Conservation (phyloP, 768 basidiomycete species). For the Phylloporus sp. region DNA sequence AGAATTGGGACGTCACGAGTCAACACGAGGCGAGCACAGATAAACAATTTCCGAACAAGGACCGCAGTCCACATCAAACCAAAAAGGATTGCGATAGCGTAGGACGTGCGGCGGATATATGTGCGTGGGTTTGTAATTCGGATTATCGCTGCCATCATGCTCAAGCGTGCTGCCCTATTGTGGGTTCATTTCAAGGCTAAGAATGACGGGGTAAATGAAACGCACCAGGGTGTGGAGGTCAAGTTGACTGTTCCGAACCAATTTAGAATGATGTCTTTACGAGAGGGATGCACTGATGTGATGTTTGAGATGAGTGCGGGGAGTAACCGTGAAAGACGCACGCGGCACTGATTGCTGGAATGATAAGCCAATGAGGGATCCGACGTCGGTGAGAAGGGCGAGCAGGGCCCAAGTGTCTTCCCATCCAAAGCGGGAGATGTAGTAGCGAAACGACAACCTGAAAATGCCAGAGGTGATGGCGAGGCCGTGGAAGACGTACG, state of each 20-base stretch:
- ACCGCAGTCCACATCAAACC: constrained; percentile 13
- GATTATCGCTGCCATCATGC: constrained; percentile 12
- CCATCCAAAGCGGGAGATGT: constrained; percentile 15
- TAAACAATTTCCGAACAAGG: constrained; percentile 2
- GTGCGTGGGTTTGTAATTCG: constrained; percentile 4
- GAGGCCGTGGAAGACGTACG: constrained; percentile 8
- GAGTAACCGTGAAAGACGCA: not conserved
- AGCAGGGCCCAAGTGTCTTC: constrained; percentile 15
- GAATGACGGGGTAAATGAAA: not conserved
- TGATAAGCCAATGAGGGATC: constrained; percentile 4
- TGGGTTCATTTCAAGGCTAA: not conserved
- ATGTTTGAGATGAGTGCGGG: too few species aligned
- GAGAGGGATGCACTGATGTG: not conserved
- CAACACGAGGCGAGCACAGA: not conserved
- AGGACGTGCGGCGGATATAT: not conserved
- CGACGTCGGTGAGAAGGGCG: constrained; percentile 13
- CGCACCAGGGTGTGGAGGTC: constrained; percentile 11
- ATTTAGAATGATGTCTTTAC: not conserved
- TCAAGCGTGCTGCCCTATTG: constrained; percentile 14
- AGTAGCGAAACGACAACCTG: constrained; percentile 10
- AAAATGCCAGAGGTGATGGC: constrained; percentile 12
- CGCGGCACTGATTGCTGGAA: constrained; percentile 4
- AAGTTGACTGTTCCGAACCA: not conserved
- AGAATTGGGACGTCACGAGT: constrained; percentile 1
- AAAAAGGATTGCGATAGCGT: constrained; percentile 5